Percentiles rank a stretch among this genome's conserved stretches.
phyloP scores from a whole-genome alignment of 139 green algal genomes.

The Chlamydomonas schloesseri region DNA sequence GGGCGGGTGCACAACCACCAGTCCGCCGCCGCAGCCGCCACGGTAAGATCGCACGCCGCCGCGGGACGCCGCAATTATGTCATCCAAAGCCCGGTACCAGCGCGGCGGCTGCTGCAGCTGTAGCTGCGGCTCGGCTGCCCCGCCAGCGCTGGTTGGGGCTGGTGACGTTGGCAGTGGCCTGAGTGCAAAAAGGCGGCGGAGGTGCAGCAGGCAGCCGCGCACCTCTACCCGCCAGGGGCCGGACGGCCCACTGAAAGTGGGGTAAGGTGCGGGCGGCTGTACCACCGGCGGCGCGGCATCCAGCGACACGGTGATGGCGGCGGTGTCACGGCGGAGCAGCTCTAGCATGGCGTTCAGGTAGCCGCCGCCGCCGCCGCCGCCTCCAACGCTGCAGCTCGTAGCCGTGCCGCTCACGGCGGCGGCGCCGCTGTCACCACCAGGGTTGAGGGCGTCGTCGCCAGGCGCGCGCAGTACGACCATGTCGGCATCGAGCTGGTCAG shows the following conservation, averaged over 20 bases:
- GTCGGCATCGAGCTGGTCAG: neutral
- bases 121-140: neutral
- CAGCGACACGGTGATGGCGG: neutral
- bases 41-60: neutral
- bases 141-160: neutral
- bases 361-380: neutral
- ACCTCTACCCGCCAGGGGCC: conserved; percentile 45
- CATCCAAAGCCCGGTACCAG: conserved; percentile 34
- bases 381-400: neutral
- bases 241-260: neutral
- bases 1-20: neutral
- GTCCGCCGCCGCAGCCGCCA: neutral
- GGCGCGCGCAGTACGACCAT: no score
- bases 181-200: neutral
- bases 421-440: no score
- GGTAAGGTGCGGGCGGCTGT: neutral
- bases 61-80: neutral
- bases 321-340: neutral
- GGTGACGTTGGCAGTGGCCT: neutral
- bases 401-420: no score
- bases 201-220: conserved; percentile 41
- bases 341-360: neutral
- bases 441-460: no score
- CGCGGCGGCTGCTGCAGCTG: neutral
- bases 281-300: neutral